These are phyloP conservation scores for Odonthalia washingtoniensis DNA, from an alignment of 31 red algal species.

Conservation along the genomic window DNA sequence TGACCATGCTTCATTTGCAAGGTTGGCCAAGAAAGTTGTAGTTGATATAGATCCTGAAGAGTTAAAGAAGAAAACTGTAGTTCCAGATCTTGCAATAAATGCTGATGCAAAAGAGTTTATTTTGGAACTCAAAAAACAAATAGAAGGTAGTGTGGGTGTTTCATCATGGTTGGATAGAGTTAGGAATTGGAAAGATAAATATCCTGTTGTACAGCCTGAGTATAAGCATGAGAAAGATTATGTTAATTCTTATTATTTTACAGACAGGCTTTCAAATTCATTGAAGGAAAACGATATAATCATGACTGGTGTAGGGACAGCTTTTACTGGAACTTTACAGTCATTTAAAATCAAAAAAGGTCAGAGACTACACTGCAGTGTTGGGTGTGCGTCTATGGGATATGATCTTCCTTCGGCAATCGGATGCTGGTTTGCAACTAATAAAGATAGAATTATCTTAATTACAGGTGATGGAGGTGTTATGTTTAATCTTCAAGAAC, in stretches of 20 bases:
- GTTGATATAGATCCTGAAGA: conserved; percentile 9
- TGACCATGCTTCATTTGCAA: neutral
- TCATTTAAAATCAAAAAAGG: conserved; percentile 12
- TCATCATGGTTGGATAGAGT: neutral
- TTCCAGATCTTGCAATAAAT: conserved; percentile 5
- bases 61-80: neutral
- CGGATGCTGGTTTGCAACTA: neutral
- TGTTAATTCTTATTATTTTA: neutral
- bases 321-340: conserved; percentile 6
- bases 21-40: neutral
- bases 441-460: neutral
- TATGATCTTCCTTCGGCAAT: conserved; percentile 28
- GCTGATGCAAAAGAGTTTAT: neutral
- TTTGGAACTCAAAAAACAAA: neutral
- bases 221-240: neutral
- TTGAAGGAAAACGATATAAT: conserved; percentile 11
- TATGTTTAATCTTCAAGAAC: conserved; percentile 30
- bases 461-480: conserved; percentile 33
- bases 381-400: conserved; percentile 24
- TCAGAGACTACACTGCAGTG: neutral
- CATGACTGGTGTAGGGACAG: conserved; percentile 12
- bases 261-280: conserved; percentile 9
- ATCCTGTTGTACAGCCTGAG: neutral
- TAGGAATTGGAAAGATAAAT: neutral
- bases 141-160: neutral